phyloP scores from a whole-genome alignment of 148 eudicot species.

The Simmondsia chinensis region DNA sequence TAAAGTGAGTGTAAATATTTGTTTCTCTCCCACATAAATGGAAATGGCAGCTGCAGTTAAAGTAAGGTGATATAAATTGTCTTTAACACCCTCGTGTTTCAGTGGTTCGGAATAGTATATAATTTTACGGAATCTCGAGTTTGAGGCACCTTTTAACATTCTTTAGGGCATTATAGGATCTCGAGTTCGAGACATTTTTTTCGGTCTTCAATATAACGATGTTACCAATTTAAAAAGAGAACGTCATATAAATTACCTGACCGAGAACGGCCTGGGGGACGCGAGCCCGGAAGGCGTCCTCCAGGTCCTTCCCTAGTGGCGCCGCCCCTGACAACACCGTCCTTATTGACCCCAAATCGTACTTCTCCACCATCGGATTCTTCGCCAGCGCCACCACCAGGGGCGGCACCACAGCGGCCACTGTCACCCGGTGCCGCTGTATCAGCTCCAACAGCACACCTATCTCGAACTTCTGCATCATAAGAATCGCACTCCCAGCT shows the following conservation, averaged over 20 bases:
- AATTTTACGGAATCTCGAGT: too few species aligned
- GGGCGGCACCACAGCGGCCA: slow-evolving; percentile 88
- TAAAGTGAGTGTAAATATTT: too few species aligned
- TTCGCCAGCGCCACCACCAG: slow-evolving; percentile 72
- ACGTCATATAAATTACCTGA: slow-evolving; percentile 47
- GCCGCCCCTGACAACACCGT: slow-evolving; percentile 90
- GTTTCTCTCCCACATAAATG: too few species aligned
- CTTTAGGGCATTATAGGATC: too few species aligned
- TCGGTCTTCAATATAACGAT: too few species aligned
- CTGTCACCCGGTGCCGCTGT: slow-evolving; percentile 49
- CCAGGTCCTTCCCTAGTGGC: slow-evolving; percentile 88
- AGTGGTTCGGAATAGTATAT: too few species aligned
- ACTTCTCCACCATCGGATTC: slow-evolving; percentile 46
- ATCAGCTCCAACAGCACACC: slow-evolving; percentile 34
- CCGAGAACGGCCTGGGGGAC: slow-evolving; percentile 72
- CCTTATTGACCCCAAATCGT: slow-evolving; percentile 53
- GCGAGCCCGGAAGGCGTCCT: slow-evolving; percentile 58
- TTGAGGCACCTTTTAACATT: too few species aligned
- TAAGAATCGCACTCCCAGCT: slow-evolving; percentile 49
- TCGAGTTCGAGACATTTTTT: too few species aligned
- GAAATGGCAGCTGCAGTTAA: too few species aligned
- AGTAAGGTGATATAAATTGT: too few species aligned
- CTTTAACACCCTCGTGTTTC: too few species aligned
- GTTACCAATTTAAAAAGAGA: too few species aligned
- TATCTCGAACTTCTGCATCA: slow-evolving; percentile 74